These are phyloP conservation scores for Haberlea rhodopensis DNA, from an alignment of 257 asterid genomes.

Conservation along the genomic window DNA sequence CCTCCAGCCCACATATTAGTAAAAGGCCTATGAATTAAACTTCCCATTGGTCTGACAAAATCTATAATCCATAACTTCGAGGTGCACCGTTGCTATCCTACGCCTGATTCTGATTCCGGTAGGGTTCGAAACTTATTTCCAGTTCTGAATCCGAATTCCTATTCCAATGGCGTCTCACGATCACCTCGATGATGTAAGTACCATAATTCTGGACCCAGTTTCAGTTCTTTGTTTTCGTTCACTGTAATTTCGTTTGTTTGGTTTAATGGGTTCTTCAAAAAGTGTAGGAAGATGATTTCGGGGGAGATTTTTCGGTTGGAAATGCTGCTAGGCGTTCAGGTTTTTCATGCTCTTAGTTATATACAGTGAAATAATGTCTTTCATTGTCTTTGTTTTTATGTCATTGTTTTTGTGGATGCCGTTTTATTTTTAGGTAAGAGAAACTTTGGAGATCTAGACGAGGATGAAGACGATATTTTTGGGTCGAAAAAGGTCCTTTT, in stretches of 20 bases:
- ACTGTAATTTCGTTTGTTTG: constrained; percentile 3
- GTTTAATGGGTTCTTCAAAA: constrained; percentile 3
- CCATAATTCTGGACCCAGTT: constrained; percentile 3
- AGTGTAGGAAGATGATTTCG: constrained; percentile 76
- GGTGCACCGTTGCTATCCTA: no score
- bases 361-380: background rate
- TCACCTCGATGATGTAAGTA: constrained; percentile 60
- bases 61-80: no score
- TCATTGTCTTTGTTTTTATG: background rate
- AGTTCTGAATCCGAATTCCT: constrained; percentile 22
- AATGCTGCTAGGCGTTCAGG: constrained; percentile 55
- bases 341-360: constrained; percentile 21
- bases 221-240: background rate
- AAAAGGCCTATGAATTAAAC: no score
- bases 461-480: constrained; percentile 89
- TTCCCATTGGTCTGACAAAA: no score
- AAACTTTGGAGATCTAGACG: constrained; percentile 77
- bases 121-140: constrained; percentile 31
- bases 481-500: constrained; percentile 94
- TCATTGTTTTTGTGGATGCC: constrained; percentile 13
- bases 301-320: constrained; percentile 62
- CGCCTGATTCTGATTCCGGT: background rate
- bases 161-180: constrained; percentile 56
- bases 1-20: no score
- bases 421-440: constrained; percentile 55